phyloP scores from a whole-genome alignment of 192 early-diverging fungal genomes.

The Backusella westeae region DNA sequence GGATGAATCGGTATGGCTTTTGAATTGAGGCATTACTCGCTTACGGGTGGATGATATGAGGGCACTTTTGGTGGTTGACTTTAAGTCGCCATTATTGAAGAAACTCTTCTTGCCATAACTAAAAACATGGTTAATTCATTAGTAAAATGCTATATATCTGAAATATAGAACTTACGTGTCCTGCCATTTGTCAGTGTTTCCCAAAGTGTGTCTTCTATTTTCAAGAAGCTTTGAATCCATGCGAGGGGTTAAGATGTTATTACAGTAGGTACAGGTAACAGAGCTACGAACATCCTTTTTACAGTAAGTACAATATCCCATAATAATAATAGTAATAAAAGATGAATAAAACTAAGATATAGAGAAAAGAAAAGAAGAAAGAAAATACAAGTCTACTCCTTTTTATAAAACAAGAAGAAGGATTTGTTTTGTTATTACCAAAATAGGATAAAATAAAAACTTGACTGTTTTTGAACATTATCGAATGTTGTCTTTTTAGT shows the following conservation, averaged over 20 bases:
- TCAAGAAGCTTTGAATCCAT: neutral
- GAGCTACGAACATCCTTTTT: slow-evolving; percentile 9
- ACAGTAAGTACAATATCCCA: slow-evolving; percentile 13
- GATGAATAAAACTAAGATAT: neutral
- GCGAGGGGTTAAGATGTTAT: neutral
- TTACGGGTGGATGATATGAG: neutral
- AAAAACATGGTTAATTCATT: neutral
- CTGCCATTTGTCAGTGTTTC: slow-evolving; percentile 8
- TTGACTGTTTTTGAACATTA: neutral
- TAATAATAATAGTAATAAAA: neutral
- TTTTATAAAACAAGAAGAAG: neutral
- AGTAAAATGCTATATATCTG: neutral
- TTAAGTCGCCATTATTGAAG: neutral
- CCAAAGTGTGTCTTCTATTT: neutral
- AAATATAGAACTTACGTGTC: neutral
- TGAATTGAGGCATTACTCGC: slow-evolving; percentile 9
- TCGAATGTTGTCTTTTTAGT: neutral
- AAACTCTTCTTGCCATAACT: slow-evolving; percentile 9
- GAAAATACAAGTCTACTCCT: neutral
- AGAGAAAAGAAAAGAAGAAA: neutral
- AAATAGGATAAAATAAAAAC: neutral
- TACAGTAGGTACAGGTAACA: neutral
- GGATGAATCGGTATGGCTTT: neutral
- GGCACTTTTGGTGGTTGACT: neutral
- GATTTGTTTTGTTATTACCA: slow-evolving; percentile 1